Evolutionary conservation across 306 rosid species (phyloP).

Genomic region (Acacia confusa): DNA sequence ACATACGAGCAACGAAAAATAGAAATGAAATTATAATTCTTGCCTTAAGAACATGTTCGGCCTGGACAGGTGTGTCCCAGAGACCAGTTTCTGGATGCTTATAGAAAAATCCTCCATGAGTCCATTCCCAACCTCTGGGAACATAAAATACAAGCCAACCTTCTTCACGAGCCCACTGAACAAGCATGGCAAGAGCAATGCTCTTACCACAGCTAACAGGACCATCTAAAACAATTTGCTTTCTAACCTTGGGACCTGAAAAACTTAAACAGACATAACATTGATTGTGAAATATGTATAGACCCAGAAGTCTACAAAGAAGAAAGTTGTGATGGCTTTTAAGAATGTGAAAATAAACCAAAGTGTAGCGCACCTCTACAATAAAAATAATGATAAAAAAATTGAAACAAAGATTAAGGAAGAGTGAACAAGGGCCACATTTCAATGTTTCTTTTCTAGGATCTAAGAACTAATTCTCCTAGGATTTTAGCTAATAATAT

Average conservation of each 20-base stretch:
- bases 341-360: neutral
- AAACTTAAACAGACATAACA: constrained; percentile 23
- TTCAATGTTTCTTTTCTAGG: neutral
- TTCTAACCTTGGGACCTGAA: constrained; percentile 66
- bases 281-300: constrained; percentile 9
- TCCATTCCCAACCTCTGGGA: constrained; percentile 85
- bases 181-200: constrained; percentile 87
- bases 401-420: neutral
- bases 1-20: neutral
- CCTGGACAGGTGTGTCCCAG: constrained; percentile 97
- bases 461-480: neutral
- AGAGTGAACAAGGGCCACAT: neutral
- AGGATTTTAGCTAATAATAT: neutral
- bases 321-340: neutral
- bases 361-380: neutral
- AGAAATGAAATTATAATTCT: constrained; percentile 24
- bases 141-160: constrained; percentile 97
- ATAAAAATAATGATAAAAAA: neutral
- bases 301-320: neutral
- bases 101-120: constrained; percentile 84
- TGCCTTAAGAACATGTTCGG: constrained; percentile 78
- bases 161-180: constrained; percentile 96
- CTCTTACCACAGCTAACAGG: constrained; percentile 93
- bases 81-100: constrained; percentile 68
- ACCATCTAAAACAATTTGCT: constrained; percentile 90